phyloP scores from a whole-genome alignment of 768 basidiomycete genomes.

The Gloeophyllum trabeum region DNA sequence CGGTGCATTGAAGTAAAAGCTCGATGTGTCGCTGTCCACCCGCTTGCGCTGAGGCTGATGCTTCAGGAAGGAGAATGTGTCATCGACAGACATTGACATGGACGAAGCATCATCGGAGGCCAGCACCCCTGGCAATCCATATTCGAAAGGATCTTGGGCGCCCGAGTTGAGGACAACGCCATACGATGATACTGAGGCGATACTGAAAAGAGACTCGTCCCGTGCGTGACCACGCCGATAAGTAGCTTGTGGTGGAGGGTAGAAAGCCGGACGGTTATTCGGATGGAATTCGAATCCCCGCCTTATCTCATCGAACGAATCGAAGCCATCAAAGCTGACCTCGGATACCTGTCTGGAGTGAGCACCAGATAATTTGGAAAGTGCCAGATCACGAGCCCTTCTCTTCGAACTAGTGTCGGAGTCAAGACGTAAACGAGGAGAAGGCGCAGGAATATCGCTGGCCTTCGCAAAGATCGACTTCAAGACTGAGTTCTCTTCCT shows the following conservation, averaged over 20 bases:
- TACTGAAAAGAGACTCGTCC: conserved; percentile 57
- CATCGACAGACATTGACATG: conserved; percentile 44
- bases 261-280: conserved; percentile 47
- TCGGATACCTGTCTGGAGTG: conserved; percentile 33
- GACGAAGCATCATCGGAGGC: conserved; percentile 50
- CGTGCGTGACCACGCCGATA: conserved; percentile 26
- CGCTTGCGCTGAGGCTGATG: conserved; percentile 31
- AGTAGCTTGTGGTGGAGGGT: conserved; percentile 35
- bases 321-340: conserved; percentile 60
- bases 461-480: conserved; percentile 44
- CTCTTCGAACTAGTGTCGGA: conserved; percentile 34
- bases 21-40: conserved; percentile 68
- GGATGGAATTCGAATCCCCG: conserved; percentile 67
- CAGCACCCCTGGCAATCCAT: conserved; percentile 43
- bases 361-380: conserved; percentile 9
- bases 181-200: conserved; percentile 74
- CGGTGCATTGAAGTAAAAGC: conserved; percentile 56
- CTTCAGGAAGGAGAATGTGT: conserved; percentile 59
- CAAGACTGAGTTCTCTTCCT: conserved; percentile 41
- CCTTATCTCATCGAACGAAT: conserved; percentile 70
- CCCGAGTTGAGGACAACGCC: conserved; percentile 58
- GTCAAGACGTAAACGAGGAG: conserved; percentile 22
- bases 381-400: conserved; percentile 12
- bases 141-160: conserved; percentile 64
- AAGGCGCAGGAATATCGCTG: conserved; percentile 22